Evolutionary conservation across 2,329 filamentous ascomycete genomes (phyloP).

Genomic region (Fusarium praegraminearum): DNA sequence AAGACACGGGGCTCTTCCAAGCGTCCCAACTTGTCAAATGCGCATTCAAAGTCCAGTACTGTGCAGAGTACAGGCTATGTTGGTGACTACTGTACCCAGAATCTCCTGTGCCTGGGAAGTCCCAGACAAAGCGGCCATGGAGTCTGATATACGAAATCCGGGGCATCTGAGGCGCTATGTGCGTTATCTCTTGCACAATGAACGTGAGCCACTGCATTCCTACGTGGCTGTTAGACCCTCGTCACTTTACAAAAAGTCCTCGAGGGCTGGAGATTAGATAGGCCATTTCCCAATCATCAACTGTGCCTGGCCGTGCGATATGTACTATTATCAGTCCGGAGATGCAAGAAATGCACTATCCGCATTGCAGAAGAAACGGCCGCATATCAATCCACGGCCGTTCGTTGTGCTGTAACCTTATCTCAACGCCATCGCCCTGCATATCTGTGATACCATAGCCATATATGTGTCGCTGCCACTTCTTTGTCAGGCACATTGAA

Average conservation of each 20-base stretch:
- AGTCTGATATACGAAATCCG: neutral
- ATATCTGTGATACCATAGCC: slow-evolving; percentile 32
- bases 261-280: slow-evolving; percentile 47
- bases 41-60: neutral
- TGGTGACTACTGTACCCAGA: neutral
- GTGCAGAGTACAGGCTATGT: neutral
- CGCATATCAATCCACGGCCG: slow-evolving; percentile 42
- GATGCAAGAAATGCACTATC: slow-evolving; percentile 43
- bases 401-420: slow-evolving; percentile 39
- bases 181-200: slow-evolving; percentile 29
- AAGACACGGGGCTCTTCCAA: neutral
- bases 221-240: slow-evolving; percentile 36
- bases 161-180: neutral
- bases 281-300: slow-evolving; percentile 44
- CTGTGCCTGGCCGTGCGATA: slow-evolving; percentile 30
- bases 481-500: slow-evolving; percentile 4
- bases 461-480: slow-evolving; percentile 42
- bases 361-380: slow-evolving; percentile 36
- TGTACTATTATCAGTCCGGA: slow-evolving; percentile 40
- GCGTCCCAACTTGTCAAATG: neutral
- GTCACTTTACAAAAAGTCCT: slow-evolving; percentile 32
- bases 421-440: slow-evolving; percentile 36
- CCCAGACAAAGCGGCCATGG: neutral
- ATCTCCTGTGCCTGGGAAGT: neutral
- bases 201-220: slow-evolving; percentile 34